phyloP scores from a whole-genome alignment of 1,284 basidiomycete genomes.

The Microstroma glucosiphilum region DNA sequence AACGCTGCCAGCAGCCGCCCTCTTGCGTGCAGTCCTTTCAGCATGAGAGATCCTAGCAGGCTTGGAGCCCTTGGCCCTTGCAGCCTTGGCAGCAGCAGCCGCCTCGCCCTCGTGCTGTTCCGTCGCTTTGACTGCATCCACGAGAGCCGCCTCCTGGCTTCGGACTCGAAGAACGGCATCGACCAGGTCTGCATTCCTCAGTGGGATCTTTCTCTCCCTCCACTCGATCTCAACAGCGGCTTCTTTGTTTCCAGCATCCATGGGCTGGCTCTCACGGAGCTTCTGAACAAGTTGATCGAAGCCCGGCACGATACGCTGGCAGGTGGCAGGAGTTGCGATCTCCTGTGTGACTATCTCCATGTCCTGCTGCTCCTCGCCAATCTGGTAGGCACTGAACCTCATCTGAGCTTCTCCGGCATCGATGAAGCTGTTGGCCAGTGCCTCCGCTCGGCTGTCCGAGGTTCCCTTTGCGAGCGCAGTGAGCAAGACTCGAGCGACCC shows the following conservation, averaged over 20 bases:
- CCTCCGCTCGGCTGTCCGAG: constrained; percentile 78
- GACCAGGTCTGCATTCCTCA: constrained; percentile 85
- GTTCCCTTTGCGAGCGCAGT: constrained; percentile 65
- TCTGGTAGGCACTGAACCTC: constrained; percentile 82
- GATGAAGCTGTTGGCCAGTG: constrained; percentile 73
- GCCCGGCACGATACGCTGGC: constrained; percentile 61
- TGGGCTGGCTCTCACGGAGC: constrained; percentile 52
- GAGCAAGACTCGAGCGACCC: constrained; percentile 71
- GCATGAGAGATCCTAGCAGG: constrained; percentile 39
- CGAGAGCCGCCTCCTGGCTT: constrained; percentile 60
- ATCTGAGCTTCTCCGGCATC: constrained; percentile 87
- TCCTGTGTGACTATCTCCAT: constrained; percentile 73
- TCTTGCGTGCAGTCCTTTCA: constrained; percentile 44
- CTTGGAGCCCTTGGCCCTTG: constrained; percentile 10
- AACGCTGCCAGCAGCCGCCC: constrained; percentile 8
- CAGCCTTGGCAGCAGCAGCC: not conserved
- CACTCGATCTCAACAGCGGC: constrained; percentile 64
- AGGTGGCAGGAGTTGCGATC: constrained; percentile 57
- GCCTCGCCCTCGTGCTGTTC: constrained; percentile 2
- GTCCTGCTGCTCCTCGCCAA: constrained; percentile 63
- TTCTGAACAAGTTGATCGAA: constrained; percentile 61
- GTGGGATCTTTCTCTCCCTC: constrained; percentile 75
- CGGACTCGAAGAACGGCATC: constrained; percentile 78
- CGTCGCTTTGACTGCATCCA: constrained; percentile 18
- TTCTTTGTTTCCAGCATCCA: constrained; percentile 51